Evolutionary conservation across 75 land plant species (phyloP).

Genomic region (Gnetum montanum): DNA sequence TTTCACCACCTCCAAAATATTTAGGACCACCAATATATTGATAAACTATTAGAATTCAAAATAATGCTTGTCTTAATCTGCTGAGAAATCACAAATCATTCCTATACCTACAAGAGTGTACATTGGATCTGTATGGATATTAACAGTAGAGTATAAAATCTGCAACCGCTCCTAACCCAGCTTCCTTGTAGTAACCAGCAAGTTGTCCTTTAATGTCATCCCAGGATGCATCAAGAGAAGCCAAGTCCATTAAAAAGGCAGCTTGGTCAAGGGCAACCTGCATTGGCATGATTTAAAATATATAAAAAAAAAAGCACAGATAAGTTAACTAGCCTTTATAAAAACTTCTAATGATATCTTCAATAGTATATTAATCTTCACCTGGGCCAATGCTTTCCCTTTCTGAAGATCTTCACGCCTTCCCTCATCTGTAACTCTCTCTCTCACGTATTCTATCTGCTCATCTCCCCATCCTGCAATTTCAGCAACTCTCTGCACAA

Average conservation of each 20-base stretch:
- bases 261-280: constrained; percentile 98
- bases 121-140: too few relatives aligned
- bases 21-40: too few relatives aligned
- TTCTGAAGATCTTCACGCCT: constrained; percentile 74
- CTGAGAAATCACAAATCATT: too few relatives aligned
- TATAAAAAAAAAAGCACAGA: neutral
- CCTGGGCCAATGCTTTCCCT: constrained; percentile 88
- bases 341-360: neutral
- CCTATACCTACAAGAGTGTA: too few relatives aligned
- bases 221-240: constrained; percentile 84
- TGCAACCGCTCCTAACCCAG: constrained; percentile 64
- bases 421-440: constrained; percentile 77
- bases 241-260: constrained; percentile 91
- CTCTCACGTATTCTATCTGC: constrained; percentile 83
- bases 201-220: constrained; percentile 49
- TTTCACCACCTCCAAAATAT: too few relatives aligned
- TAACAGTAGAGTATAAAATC: constrained; percentile 52
- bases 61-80: too few relatives aligned
- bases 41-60: too few relatives aligned
- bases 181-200: constrained; percentile 70
- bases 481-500: constrained; percentile 59
- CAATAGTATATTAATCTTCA: too few relatives aligned
- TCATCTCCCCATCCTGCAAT: constrained; percentile 96
- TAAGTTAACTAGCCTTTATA: neutral
- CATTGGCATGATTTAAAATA: too few relatives aligned